phyloP scores from a whole-genome alignment of 2,329 filamentous ascomycete genomes.

The Meredithiella fracta region DNA sequence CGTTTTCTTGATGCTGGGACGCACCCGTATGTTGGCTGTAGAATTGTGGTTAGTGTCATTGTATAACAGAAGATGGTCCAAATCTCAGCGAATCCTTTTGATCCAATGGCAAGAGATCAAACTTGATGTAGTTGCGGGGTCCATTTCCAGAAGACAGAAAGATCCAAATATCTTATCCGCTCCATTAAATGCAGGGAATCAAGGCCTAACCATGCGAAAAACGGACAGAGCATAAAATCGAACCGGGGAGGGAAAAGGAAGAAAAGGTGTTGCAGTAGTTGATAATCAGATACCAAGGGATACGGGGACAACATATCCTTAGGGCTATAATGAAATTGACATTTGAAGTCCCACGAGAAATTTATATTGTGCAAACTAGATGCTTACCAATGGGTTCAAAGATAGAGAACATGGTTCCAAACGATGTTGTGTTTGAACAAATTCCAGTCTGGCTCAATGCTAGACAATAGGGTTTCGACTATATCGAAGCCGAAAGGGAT shows the following conservation, averaged over 20 bases:
- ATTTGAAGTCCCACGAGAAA: too few species aligned
- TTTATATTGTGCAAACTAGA: background rate
- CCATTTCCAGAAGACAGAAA: background rate
- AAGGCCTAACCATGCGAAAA: too few species aligned
- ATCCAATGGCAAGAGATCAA: too few species aligned
- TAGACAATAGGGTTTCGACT: too few species aligned
- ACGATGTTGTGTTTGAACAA: too few species aligned
- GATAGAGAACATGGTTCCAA: constrained; percentile 2
- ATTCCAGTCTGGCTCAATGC: too few species aligned
- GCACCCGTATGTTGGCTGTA: constrained; percentile 12
- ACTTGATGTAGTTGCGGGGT: background rate
- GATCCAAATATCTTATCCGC: background rate
- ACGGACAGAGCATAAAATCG: too few species aligned
- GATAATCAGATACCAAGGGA: background rate
- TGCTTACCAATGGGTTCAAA: constrained; percentile 5
- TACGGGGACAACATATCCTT: background rate
- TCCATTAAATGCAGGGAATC: too few species aligned
- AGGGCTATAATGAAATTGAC: background rate
- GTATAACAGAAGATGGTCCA: background rate
- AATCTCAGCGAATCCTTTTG: background rate
- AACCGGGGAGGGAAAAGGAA: background rate
- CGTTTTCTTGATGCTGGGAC: constrained; percentile 26
- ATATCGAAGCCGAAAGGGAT: too few species aligned
- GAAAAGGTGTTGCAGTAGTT: background rate
- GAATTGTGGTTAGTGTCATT: background rate